These are phyloP conservation scores for Amphicarpaea edgeworthii DNA, from an alignment of 306 rosid genomes.

Conservation along the genomic window DNA sequence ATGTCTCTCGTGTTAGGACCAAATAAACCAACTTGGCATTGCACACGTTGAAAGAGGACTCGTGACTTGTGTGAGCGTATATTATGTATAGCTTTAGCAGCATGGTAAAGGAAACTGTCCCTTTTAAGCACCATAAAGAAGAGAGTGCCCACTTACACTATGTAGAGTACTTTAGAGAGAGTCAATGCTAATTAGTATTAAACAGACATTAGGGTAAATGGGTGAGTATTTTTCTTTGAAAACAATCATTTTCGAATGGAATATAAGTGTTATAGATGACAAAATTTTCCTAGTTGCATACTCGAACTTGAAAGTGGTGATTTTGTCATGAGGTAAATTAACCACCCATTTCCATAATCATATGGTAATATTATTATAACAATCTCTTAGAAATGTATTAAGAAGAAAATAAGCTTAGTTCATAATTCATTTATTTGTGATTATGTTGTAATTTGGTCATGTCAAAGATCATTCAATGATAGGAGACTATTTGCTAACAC, in stretches of 20 bases:
- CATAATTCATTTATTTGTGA: neutral
- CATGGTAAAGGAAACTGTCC: neutral
- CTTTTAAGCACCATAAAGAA: constrained; percentile 1
- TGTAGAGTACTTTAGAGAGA: neutral
- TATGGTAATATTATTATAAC: no score
- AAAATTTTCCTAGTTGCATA: no score
- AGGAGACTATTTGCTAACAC: no score
- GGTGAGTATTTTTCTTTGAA: no score
- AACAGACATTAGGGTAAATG: constrained; percentile 3
- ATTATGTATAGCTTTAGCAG: neutral
- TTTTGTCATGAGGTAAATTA: no score
- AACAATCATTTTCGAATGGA: no score
- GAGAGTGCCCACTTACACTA: neutral
- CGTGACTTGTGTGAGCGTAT: neutral
- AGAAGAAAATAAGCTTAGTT: no score
- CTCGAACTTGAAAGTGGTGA: no score
- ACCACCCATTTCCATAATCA: no score
- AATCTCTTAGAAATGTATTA: no score
- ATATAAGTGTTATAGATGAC: no score
- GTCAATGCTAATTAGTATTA: neutral
- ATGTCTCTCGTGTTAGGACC: neutral
- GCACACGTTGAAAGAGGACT: constrained; percentile 3
- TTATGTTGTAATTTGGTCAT: neutral
- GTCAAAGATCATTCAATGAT: no score
- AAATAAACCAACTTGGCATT: neutral